These are phyloP conservation scores for Trichoderma cornu-damae DNA, from an alignment of 2,329 filamentous ascomycete species.

Conservation along the genomic window DNA sequence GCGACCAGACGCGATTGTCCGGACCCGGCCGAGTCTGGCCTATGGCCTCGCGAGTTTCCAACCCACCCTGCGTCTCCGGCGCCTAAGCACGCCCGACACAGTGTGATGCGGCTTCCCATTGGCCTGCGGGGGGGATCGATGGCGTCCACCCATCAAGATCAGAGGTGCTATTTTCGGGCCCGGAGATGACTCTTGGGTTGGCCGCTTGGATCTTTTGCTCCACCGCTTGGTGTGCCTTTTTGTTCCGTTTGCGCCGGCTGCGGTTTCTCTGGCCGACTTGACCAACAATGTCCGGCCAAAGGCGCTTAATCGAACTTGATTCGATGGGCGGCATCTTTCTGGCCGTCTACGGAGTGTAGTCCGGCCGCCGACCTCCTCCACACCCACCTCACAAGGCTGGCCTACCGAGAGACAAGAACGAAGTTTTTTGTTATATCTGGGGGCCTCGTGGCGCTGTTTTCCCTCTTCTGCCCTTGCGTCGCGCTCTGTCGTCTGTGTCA, in stretches of 20 bases:
- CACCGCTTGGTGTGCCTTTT: conserved; percentile 4
- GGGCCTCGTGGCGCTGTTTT: conserved; percentile 6
- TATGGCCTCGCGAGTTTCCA: not conserved
- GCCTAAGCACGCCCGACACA: conserved; percentile 17
- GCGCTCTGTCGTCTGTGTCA: not conserved
- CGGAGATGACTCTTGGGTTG: conserved; percentile 1
- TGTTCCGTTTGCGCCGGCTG: not conserved
- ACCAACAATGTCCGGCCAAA: conserved; percentile 9
- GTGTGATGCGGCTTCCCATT: conserved; percentile 17
- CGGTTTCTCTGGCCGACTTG: conserved; percentile 4
- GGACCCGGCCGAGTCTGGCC: too few relatives aligned
- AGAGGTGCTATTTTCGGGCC: conserved; percentile 15
- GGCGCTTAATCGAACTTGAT: conserved; percentile 20
- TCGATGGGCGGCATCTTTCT: conserved; percentile 11
- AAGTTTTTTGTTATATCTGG: conserved; percentile 15
- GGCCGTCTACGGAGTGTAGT: not conserved
- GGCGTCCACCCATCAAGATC: conserved; percentile 3
- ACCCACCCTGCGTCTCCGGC: conserved; percentile 14
- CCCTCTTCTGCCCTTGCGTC: conserved; percentile 9
- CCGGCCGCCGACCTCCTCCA: not conserved
- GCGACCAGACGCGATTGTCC: conserved; percentile 2
- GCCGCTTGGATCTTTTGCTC: not conserved
- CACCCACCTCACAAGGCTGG: conserved; percentile 9
- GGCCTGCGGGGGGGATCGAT: not conserved
- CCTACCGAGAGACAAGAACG: not conserved